Evolutionary conservation across 306 rosid genomes (phyloP), one percentile per base, ranked within the genome.

Genomic region (Lablab purpureus): DNA sequence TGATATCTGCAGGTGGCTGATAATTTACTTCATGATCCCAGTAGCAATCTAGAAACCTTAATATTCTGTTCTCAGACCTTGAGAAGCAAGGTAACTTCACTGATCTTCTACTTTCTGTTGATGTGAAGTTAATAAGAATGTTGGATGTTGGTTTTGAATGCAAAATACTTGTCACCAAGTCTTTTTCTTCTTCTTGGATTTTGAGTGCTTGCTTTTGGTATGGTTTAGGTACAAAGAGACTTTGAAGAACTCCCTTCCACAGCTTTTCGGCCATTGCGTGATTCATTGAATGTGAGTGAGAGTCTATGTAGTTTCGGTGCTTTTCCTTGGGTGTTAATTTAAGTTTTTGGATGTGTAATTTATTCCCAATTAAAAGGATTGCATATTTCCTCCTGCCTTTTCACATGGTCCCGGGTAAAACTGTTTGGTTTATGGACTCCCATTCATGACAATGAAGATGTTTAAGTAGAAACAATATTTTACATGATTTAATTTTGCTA

Each of bases 61-160:
- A 96, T 96, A 79, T 96, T 96, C 87, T 96, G 98, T 82, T 93
- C 98, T 47, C 99, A 96, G 87, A 96, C 99, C 74, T 93, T 96
- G 49, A 84, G 99, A 88, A 93, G 99, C 97, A 96, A 96, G 99
- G 99, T 91, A 76, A 72, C 30, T 70, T 23, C 62, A 51, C 32
- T 59, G 60, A 50, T 67, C 54, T 52, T 81, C 70, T 77, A 22
- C 62, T 41, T 58, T 15, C 64, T 69, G 17, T 67, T 54, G 23
- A 40, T 37, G 52, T 19, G 45, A 23, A 41, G 50, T 58, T 56
- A 47, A 19, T 46, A 37, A 37, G 76, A 67, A 59, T 54, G 28
- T 73, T 75, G 10, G 27, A 58, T 72, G 74, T 80, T 68, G 34
- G 55, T 49, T 37, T 76, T 43, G 70, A 71, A 22, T 62, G 49